Percentiles rank a stretch among this genome's conserved stretches.
These are phyloP conservation scores for Knoxia roxburghii DNA, from an alignment of 257 asterid species.

Conservation along the genomic window DNA sequence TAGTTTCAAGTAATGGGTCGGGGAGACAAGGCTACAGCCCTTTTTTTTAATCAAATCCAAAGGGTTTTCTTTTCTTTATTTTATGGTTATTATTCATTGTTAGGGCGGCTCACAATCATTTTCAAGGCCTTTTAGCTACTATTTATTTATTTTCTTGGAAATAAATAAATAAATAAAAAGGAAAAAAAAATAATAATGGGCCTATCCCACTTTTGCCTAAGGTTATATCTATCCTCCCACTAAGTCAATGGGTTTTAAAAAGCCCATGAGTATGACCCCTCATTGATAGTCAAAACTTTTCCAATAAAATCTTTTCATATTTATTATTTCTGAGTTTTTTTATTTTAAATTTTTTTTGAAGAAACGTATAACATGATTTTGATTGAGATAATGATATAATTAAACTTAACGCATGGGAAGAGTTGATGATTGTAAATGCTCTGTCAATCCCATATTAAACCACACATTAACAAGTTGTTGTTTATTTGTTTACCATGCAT, in stretches of 20 bases:
- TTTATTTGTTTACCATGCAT: neutral
- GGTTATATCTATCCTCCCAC: constrained; percentile 30
- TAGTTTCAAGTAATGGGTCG: constrained; percentile 28
- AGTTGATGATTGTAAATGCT: neutral
- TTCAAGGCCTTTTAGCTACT: constrained; percentile 35
- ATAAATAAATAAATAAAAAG: neutral
- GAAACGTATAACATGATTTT: neutral
- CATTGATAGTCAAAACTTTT: constrained; percentile 24
- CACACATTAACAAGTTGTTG: neutral
- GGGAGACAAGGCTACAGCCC: constrained; percentile 45
- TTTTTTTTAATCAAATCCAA: constrained; percentile 9
- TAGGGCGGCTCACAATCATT: constrained; percentile 55
- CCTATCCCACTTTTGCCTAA: constrained; percentile 24
- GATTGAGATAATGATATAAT: neutral
- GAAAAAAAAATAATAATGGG: neutral
- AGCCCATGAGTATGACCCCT: constrained; percentile 32
- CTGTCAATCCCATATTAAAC: neutral
- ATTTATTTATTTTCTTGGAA: neutral
- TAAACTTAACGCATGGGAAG: constrained; percentile 11
- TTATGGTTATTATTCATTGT: constrained; percentile 8
- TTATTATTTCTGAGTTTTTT: neutral
- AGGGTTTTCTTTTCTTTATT: neutral
- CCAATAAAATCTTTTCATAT: constrained; percentile 6
- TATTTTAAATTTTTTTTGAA: neutral
- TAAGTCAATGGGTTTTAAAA: constrained; percentile 51